Evolutionary conservation across 225 moss, liverwort and hornwort genomes (phyloP).

Genomic region (Antitrichia curtipendula): DNA sequence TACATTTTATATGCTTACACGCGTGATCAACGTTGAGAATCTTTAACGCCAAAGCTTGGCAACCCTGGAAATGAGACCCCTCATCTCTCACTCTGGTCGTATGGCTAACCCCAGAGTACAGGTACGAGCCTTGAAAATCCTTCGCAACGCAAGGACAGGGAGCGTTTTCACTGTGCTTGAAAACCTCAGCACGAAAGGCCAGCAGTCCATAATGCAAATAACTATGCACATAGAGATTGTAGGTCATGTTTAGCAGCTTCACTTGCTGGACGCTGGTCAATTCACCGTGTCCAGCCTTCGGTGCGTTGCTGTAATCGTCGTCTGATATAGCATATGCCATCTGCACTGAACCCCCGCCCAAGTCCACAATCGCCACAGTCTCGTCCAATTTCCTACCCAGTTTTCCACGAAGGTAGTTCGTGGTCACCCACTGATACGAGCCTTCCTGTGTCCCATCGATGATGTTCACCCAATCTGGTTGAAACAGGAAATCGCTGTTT

Average conservation of each 20-base stretch:
- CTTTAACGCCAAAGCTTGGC: conserved; percentile 28
- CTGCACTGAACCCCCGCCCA: conserved; percentile 80
- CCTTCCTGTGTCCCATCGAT: conserved; percentile 40
- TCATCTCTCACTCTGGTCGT: conserved; percentile 10
- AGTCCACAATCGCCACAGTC: conserved; percentile 75
- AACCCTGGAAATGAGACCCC: conserved; percentile 38
- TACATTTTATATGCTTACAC: conserved; percentile 55
- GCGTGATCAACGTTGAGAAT: conserved; percentile 43
- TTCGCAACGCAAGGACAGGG: conserved; percentile 46
- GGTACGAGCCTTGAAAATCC: conserved; percentile 41
- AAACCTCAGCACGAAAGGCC: conserved; percentile 61
- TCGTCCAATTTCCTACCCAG: conserved; percentile 36
- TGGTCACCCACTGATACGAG: conserved; percentile 52
- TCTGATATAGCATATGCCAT: conserved; percentile 73
- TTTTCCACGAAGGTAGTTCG: conserved; percentile 66
- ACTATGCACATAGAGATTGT: conserved; percentile 70
- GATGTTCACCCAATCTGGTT: conserved; percentile 26
- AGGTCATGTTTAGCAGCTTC: conserved; percentile 39
- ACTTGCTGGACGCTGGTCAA: conserved; percentile 38
- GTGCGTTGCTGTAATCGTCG: conserved; percentile 38
- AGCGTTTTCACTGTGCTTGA: conserved; percentile 26
- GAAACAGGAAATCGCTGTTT: conserved; percentile 7
- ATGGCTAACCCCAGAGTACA: conserved; percentile 26
- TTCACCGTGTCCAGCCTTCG: conserved; percentile 35
- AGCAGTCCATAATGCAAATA: conserved; percentile 69